Percentiles rank a stretch among this genome's conserved stretches.
Evolutionary conservation across 208 protist genomes (phyloP).

Genomic region (Tritrichomonas foetus): DNA sequence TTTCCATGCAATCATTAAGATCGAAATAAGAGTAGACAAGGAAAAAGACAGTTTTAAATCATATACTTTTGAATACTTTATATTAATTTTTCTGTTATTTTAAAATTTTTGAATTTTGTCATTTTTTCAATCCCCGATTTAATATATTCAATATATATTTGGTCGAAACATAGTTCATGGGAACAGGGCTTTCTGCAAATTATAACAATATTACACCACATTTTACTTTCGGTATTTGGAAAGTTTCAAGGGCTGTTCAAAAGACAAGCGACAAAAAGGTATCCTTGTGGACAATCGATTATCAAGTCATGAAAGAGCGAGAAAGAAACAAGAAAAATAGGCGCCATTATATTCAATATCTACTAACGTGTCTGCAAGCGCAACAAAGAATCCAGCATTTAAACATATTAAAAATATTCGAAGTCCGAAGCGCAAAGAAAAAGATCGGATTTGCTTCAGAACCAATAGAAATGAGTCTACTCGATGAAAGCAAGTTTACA

Average conservation of each 20-base stretch:
- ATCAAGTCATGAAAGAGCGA: neutral
- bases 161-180: too few species aligned
- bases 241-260: neutral
- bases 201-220: neutral
- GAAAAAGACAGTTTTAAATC: too few species aligned
- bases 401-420: neutral
- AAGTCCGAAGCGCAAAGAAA: neutral
- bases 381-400: neutral
- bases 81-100: too few species aligned
- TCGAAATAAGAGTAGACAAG: too few species aligned
- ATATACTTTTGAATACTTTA: too few species aligned
- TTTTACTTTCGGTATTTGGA: neutral
- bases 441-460: neutral
- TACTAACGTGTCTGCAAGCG: neutral
- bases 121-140: too few species aligned
- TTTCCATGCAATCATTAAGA: too few species aligned
- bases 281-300: neutral
- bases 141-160: too few species aligned
- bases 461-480: neutral
- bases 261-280: neutral
- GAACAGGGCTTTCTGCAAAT: neutral
- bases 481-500: neutral
- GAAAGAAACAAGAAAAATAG: neutral
- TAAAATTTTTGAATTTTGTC: too few species aligned
- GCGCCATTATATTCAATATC: neutral